phyloP scores from a whole-genome alignment of 2,329 filamentous ascomycete species.

The Colletotrichum lupini region DNA sequence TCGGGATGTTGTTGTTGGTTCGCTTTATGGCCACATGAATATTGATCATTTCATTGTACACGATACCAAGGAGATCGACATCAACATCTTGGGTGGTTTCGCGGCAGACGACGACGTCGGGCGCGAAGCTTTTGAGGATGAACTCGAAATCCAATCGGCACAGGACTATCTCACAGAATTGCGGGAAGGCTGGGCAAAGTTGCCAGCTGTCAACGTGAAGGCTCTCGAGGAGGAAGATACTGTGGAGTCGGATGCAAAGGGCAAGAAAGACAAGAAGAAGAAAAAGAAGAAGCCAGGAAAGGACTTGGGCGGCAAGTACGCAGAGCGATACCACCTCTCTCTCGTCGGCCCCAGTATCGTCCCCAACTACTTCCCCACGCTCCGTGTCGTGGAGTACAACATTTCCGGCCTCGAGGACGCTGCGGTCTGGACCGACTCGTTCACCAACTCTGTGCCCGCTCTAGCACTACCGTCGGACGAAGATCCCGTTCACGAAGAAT shows the following conservation, averaged over 20 bases:
- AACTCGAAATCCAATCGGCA: constrained; percentile 74
- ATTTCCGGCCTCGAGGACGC: constrained; percentile 77
- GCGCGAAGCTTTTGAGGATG: constrained; percentile 57
- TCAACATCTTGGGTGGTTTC: constrained; percentile 55
- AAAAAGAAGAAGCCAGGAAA: constrained; percentile 58
- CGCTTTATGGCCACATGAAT: constrained; percentile 96
- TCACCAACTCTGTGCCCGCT: not conserved
- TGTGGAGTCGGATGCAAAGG: constrained; percentile 39
- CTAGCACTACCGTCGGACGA: constrained; percentile 30
- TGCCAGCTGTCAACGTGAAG: constrained; percentile 66
- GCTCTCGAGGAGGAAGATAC: constrained; percentile 31
- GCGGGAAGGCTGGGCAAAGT: constrained; percentile 78
- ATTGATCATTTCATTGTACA: constrained; percentile 97
- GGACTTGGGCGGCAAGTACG: constrained; percentile 81
- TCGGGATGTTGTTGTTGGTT: constrained; percentile 85
- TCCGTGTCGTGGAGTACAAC: constrained; percentile 96
- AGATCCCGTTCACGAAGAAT: constrained; percentile 39
- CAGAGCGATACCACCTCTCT: constrained; percentile 85
- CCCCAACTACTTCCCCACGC: constrained; percentile 89
- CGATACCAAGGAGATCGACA: constrained; percentile 81
- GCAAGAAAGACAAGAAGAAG: constrained; percentile 50
- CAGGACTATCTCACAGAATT: constrained; percentile 84
- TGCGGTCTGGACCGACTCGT: constrained; percentile 56
- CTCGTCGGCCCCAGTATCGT: constrained; percentile 89
- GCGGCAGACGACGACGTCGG: constrained; percentile 38